Base-by-base conservation (phyloP, 352 stramenopile species). In the Globisporangium cederbergense region DNA sequence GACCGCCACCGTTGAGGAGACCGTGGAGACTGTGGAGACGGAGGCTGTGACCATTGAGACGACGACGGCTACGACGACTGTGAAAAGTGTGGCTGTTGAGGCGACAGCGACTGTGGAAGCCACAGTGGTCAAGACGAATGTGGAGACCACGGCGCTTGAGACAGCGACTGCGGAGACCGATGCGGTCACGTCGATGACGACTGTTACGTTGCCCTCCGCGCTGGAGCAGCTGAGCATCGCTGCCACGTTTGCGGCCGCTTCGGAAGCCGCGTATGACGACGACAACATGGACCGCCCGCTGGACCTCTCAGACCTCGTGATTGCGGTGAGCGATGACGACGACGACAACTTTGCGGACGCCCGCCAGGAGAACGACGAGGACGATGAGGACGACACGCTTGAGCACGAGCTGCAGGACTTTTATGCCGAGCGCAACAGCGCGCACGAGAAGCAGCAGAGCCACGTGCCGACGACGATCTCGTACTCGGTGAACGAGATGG, bases 401-500 rank as follows among this genome's bases (percentile, higher is more conserved):
- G 67, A 77, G n/a, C 54, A 72, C n/a, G 66, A 65, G 54, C 61
- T 68, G 22, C 66, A 65, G 54, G 66, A 72, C 47, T 64, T 68
- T 42, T 68, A 60, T 10, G 55, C 55, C 1, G 63, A 64, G 14
- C 50, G 42, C 7, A 57, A 42, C 20, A 64, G 45, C 58, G 55
- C 28, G 11, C 43, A 66, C 25, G 51, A 64, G 40, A 59, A 52
- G 16, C 47, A 52, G 10, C 47, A 49, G 50, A 55, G 32, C 4
- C 50, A 54, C n/a, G 78, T 89, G 1, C 77, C 79, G 8, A 68
- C 80, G 1, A 90, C 84, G 3, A 83, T 93, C 64, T 88, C 69
- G 51, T 93, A 90, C 65, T 87, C 80, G 0, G 76, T 93, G 49
- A 91, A 93, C 67, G 84, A 93, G 64, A 93, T 93, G 81, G 84